Evolutionary conservation across 2,329 filamentous ascomycete species (phyloP).

Genomic region (Cercospora brassicicola): DNA sequence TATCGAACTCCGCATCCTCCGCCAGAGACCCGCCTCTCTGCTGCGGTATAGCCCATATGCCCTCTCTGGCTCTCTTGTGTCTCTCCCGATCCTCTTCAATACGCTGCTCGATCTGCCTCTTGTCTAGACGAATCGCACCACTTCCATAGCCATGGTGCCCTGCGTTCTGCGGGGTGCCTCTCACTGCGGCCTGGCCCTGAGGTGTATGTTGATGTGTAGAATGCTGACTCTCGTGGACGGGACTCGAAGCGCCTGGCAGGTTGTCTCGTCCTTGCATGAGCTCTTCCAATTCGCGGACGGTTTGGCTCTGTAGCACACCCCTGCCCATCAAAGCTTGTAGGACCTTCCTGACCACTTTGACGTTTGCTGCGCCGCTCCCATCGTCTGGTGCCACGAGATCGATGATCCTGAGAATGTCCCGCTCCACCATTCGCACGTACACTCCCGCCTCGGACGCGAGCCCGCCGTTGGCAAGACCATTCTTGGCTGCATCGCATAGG

Average conservation of each 20-base stretch:
- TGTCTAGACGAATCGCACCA: conserved; percentile 61
- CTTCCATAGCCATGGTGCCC: conserved; percentile 23
- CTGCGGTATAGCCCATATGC: conserved; percentile 77
- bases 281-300: conserved; percentile 76
- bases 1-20: conserved; percentile 70
- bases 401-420: conserved; percentile 87
- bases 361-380: conserved; percentile 85
- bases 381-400: conserved; percentile 87
- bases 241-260: conserved; percentile 22
- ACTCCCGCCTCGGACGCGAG: conserved; percentile 43
- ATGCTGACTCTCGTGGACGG: conserved; percentile 15
- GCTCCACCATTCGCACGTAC: conserved; percentile 91
- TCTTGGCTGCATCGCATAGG: conserved; percentile 81
- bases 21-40: conserved; percentile 51
- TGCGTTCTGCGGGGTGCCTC: conserved; percentile 29
- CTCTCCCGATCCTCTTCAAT: conserved; percentile 96
- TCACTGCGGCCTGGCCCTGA: conserved; percentile 10
- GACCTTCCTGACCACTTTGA: conserved; percentile 79
- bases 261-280: conserved; percentile 75
- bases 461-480: conserved; percentile 61
- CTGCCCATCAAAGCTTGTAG: conserved; percentile 58
- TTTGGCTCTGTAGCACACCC: conserved; percentile 69
- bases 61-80: conserved; percentile 87
- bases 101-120: conserved; percentile 87
- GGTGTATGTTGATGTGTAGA: conserved; percentile 9